Evolutionary conservation across 108 stramenopile species (phyloP).

Genomic region (Aurantiochytrium sp.): DNA sequence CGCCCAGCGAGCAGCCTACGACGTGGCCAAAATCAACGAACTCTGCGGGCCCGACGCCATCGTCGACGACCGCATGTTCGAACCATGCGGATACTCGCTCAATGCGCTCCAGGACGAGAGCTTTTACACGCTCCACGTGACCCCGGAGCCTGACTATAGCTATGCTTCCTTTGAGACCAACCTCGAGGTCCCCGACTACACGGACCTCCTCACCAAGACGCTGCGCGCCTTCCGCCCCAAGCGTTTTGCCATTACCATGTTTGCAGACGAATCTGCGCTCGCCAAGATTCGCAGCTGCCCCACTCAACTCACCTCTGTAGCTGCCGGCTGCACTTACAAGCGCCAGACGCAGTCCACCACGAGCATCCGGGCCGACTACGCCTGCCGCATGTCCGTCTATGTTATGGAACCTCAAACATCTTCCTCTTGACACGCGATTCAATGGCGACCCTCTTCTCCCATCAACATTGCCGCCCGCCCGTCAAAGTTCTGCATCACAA

Average conservation of each 20-base stretch:
- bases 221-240: slow-evolving; percentile 87
- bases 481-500: no score
- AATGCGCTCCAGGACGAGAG: slow-evolving; percentile 47
- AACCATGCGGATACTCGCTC: slow-evolving; percentile 88
- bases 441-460: no score
- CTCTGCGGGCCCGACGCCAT: not conserved
- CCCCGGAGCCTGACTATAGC: slow-evolving; percentile 87
- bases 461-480: no score
- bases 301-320: not conserved
- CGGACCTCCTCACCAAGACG: slow-evolving; percentile 85
- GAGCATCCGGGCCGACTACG: slow-evolving; percentile 10
- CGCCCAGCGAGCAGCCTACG: not conserved
- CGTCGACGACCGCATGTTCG: slow-evolving; percentile 84
- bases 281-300: slow-evolving; percentile 74
- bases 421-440: not conserved
- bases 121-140: slow-evolving; percentile 98
- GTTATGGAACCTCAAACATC: not conserved
- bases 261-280: slow-evolving; percentile 95
- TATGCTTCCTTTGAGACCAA: slow-evolving; percentile 99
- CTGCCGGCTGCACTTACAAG: not conserved
- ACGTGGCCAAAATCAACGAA: not conserved
- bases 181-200: slow-evolving; percentile 76
- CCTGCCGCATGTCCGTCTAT: slow-evolving; percentile 29
- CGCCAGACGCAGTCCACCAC: slow-evolving; percentile 29
- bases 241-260: slow-evolving; percentile 95